phyloP scores from a whole-genome alignment of 805 yeast species.

The Metschnikowia anglica region DNA sequence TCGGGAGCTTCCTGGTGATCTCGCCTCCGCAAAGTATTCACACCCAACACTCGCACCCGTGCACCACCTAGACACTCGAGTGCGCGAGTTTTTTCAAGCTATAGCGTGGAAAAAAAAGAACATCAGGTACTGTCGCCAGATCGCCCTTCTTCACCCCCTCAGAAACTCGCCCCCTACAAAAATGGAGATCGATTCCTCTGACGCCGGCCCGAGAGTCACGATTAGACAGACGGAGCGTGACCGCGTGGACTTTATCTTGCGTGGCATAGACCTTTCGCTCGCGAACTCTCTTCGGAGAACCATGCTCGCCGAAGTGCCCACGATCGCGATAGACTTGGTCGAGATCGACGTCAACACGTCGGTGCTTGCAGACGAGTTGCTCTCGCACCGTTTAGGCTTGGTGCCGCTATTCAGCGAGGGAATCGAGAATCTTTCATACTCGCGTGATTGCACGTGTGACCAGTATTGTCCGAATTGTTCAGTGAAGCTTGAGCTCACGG shows the following conservation, averaged over 20 bases:
- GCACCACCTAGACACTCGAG: too few species aligned
- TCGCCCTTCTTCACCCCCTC: background rate
- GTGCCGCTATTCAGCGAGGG: conserved; percentile 85
- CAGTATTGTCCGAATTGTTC: conserved; percentile 95
- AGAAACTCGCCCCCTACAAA: background rate
- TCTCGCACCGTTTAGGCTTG: conserved; percentile 90
- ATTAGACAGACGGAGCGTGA: conserved; percentile 84
- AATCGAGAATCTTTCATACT: conserved; percentile 79
- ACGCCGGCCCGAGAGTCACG: conserved; percentile 73
- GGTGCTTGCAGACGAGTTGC: conserved; percentile 94
- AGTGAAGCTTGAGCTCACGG: conserved; percentile 80
- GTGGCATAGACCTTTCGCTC: conserved; percentile 83
- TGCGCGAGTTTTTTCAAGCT: too few species aligned
- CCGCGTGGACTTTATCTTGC: conserved; percentile 84
- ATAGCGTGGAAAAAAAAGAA: too few species aligned
- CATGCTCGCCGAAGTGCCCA: conserved; percentile 95
- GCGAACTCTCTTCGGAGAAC: conserved; percentile 91
- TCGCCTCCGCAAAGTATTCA: too few species aligned
- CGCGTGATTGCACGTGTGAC: conserved; percentile 97
- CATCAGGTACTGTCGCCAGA: too few species aligned
- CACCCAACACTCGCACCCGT: background rate
- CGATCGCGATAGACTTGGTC: conserved; percentile 92
- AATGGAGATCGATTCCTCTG: conserved; percentile 32
- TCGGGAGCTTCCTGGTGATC: too few species aligned
- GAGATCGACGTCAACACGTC: conserved; percentile 92